Evolutionary conservation across 2,329 filamentous ascomycete species (phyloP).

Genomic region (Calonectria multiphialidica): DNA sequence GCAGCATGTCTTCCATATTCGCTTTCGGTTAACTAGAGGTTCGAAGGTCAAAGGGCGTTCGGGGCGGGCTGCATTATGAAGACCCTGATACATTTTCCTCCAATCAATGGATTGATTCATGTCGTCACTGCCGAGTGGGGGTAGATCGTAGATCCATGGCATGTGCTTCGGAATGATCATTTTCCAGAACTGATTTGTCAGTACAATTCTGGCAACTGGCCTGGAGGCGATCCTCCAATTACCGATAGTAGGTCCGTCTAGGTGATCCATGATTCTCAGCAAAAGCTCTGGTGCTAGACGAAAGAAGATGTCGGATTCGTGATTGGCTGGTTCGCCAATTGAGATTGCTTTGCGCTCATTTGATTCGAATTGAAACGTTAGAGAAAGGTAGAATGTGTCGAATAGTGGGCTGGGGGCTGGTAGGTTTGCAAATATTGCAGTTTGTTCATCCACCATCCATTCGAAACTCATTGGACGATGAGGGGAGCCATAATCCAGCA

Average conservation of each 20-base stretch:
- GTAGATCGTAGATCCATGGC: background rate
- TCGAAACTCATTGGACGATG: background rate
- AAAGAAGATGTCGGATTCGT: background rate
- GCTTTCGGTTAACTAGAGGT: background rate
- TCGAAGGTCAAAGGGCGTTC: background rate
- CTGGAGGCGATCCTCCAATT: background rate
- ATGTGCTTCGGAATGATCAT: background rate
- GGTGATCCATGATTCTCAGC: background rate
- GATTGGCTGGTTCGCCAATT: background rate
- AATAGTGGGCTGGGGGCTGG: background rate
- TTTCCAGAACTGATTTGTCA: background rate
- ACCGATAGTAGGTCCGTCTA: background rate
- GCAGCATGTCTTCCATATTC: background rate
- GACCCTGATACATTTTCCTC: background rate
- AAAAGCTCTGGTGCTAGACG: background rate
- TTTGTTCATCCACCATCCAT: background rate
- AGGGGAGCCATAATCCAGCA: background rate
- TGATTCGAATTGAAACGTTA: background rate
- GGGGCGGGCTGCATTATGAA: background rate
- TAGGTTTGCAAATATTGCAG: background rate
- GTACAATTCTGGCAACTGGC: background rate
- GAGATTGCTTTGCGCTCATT: background rate
- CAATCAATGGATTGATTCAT: background rate
- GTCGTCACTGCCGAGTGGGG: background rate
- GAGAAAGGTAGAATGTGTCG: background rate